These are phyloP conservation scores for Kuraishia hungarica DNA, from an alignment of 805 yeast genomes.

Conservation along the genomic window DNA sequence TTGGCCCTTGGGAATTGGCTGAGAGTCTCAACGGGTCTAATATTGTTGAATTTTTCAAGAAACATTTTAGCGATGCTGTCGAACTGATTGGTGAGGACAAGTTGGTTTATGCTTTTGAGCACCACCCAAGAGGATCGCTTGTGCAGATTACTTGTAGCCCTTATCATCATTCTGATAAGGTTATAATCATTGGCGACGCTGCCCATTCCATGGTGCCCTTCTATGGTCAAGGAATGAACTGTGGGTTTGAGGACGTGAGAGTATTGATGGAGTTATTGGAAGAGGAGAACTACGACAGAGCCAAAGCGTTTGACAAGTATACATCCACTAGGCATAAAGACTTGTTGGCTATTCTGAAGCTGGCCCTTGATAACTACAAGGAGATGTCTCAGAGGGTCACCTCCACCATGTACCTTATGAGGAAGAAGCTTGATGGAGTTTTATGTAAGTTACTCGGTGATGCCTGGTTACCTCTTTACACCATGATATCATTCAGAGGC, in stretches of 20 bases:
- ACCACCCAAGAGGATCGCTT: slow-evolving; percentile 70
- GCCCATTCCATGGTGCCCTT: slow-evolving; percentile 98
- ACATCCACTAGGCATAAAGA: slow-evolving; percentile 52
- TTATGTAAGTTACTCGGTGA: slow-evolving; percentile 53
- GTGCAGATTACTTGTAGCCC: slow-evolving; percentile 65
- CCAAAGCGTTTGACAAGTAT: slow-evolving; percentile 45
- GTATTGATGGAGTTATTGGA: slow-evolving; percentile 48
- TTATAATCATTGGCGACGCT: slow-evolving; percentile 80
- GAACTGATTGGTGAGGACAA: slow-evolving; percentile 53
- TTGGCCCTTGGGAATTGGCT: slow-evolving; percentile 68
- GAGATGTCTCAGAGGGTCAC: slow-evolving; percentile 85
- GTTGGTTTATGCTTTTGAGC: slow-evolving; percentile 33
- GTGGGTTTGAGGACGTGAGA: slow-evolving; percentile 88
- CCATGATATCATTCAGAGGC: slow-evolving; percentile 85
- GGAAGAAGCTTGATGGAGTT: slow-evolving; percentile 61
- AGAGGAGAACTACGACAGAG: slow-evolving; percentile 26
- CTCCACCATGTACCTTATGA: slow-evolving; percentile 45
- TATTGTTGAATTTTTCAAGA: slow-evolving; percentile 44
- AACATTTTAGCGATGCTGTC: slow-evolving; percentile 69
- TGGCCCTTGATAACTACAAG: slow-evolving; percentile 73
- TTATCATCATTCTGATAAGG: slow-evolving; percentile 55
- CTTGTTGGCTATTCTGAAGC: slow-evolving; percentile 62
- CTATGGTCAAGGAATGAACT: slow-evolving; percentile 95
- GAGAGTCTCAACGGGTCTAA: slow-evolving; percentile 39
- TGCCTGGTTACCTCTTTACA: slow-evolving; percentile 77